phyloP scores from a whole-genome alignment of 495 filamentous ascomycete species.

The Talaromyces thailandensis region DNA sequence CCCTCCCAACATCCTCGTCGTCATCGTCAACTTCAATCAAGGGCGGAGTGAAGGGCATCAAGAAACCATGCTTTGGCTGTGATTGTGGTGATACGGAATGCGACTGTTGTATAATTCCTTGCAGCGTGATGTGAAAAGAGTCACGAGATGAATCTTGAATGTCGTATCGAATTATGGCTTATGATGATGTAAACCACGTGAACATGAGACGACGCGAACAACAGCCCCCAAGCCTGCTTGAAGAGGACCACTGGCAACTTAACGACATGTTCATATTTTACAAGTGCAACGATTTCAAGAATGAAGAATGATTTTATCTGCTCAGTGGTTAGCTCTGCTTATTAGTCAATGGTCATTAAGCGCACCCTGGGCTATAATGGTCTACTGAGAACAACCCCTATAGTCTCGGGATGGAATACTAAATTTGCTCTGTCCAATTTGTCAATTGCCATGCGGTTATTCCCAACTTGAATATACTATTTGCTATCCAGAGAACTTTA shows the following conservation, averaged over 20 bases:
- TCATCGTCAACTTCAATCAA: constrained; percentile 19
- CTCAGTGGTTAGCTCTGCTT: too few species aligned
- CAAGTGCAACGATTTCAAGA: too few species aligned
- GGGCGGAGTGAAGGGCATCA: constrained; percentile 32
- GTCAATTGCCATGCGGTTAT: neutral
- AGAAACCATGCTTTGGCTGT: constrained; percentile 36
- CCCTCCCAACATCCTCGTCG: constrained; percentile 23
- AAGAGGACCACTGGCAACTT: neutral
- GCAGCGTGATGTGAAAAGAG: constrained; percentile 30
- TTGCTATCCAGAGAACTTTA: neutral
- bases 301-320: too few species aligned
- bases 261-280: too few species aligned
- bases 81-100: constrained; percentile 37
- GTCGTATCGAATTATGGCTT: neutral
- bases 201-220: neutral
- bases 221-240: too few species aligned
- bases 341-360: too few species aligned
- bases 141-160: neutral
- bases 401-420: too few species aligned
- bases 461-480: neutral
- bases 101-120: constrained; percentile 30
- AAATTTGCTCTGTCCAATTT: too few species aligned
- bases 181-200: neutral
- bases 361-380: too few species aligned
- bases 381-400: too few species aligned